Conservation (phyloP, 1,284 basidiomycete species). For the Ceratobasidium sp. region DNA sequence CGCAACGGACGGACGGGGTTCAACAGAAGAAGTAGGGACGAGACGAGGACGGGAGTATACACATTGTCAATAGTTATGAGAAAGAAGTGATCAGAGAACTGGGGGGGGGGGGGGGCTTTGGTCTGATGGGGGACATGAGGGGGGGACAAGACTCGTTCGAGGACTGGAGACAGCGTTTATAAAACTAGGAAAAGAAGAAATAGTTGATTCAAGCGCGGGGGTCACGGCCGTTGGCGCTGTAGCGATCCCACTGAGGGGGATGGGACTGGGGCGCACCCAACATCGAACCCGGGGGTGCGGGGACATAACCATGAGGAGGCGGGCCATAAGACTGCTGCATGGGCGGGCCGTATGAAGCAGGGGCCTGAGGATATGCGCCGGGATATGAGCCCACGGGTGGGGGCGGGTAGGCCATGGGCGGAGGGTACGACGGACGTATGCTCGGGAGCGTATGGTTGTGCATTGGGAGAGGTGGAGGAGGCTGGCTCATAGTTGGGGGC, state of each 20-base stretch:
- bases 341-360: conserved; percentile 17
- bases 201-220: background rate
- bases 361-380: background rate
- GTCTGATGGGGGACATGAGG: background rate
- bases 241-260: background rate
- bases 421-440: conserved; percentile 13
- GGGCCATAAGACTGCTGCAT: background rate
- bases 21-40: background rate
- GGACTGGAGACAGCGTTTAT: conserved; percentile 6
- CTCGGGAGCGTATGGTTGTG: conserved; percentile 9
- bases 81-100: background rate
- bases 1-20: background rate
- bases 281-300: background rate
- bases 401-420: conserved; percentile 6
- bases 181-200: background rate
- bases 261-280: background rate
- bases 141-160: conserved; percentile 19
- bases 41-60: background rate
- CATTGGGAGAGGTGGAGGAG: background rate
- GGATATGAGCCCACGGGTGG: conserved; percentile 1
- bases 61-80: background rate
- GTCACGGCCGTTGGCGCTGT: background rate
- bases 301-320: background rate
- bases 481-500: background rate
- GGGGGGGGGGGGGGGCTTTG: too few relatives aligned